phyloP scores from a whole-genome alignment of 495 filamentous ascomycete species.

The Lasiosphaeris hirsuta region DNA sequence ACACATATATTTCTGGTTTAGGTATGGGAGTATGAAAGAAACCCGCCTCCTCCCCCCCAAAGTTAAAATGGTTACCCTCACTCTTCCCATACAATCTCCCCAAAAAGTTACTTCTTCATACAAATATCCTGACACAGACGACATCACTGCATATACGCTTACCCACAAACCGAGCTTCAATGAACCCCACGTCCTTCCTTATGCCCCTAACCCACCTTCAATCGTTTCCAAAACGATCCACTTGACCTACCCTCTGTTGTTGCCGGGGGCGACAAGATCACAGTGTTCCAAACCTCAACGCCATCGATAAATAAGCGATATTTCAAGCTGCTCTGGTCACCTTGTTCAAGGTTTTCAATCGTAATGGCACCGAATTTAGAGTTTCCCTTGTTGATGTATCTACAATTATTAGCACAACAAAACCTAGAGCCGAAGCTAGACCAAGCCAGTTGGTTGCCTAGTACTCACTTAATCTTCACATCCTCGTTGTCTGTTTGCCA shows the following conservation, averaged over 20 bases:
- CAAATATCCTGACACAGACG: background rate
- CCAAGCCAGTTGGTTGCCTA: background rate
- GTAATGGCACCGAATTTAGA: constrained; percentile 89
- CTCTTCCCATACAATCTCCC: no score
- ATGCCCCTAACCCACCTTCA: constrained; percentile 22
- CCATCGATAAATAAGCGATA: constrained; percentile 85
- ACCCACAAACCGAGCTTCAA: no score
- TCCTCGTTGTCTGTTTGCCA: constrained; percentile 73
- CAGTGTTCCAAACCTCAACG: constrained; percentile 68
- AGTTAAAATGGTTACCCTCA: no score
- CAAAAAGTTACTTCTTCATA: background rate
- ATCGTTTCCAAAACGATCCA: constrained; percentile 40
- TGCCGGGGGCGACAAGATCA: constrained; percentile 50
- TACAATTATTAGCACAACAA: no score
- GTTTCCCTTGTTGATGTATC: constrained; percentile 81
- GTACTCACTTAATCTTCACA: constrained; percentile 67
- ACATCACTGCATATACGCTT: constrained; percentile 8
- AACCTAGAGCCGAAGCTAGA: background rate
- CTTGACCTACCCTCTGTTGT: constrained; percentile 16
- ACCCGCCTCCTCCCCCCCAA: no score
- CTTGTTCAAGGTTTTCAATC: constrained; percentile 61
- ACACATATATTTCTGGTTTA: no score
- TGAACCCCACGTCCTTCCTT: constrained; percentile 9
- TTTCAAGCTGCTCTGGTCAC: constrained; percentile 61
- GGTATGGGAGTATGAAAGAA: no score